Evolutionary conservation across 2,329 filamentous ascomycete species (phyloP).

Genomic region (Fusarium acutatum): DNA sequence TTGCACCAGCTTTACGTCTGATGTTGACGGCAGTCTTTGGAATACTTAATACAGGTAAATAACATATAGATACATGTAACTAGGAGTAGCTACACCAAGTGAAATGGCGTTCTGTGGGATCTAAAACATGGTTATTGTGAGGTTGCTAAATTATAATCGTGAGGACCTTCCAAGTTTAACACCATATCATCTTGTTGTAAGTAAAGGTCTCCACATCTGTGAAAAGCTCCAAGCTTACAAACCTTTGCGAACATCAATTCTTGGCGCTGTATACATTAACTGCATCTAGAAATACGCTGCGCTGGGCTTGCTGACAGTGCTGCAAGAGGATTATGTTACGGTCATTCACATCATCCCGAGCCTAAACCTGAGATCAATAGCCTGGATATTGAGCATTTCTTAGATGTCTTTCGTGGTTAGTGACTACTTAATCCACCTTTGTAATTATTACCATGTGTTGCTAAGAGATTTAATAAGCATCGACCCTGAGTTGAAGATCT

Average conservation of each 20-base stretch:
- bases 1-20: background rate
- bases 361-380: background rate
- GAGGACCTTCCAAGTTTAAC: background rate
- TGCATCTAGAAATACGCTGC: background rate
- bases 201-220: background rate
- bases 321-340: background rate
- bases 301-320: background rate
- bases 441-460: background rate
- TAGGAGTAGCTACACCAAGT: rapidly evolving
- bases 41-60: rapidly evolving
- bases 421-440: background rate
- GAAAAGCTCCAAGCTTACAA: background rate
- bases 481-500: background rate
- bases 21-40: background rate
- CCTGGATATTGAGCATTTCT: background rate
- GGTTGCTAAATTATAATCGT: background rate
- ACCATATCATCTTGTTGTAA: background rate
- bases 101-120: background rate
- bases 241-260: rapidly evolving
- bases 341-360: background rate
- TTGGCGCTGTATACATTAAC: background rate
- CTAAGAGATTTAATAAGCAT: background rate
- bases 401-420: rapidly evolving
- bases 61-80: rapidly evolving
- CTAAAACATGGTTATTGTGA: background rate